These are phyloP conservation scores for Cymodocea nodosa DNA, from an alignment of 116 monocot species.

Conservation along the genomic window DNA sequence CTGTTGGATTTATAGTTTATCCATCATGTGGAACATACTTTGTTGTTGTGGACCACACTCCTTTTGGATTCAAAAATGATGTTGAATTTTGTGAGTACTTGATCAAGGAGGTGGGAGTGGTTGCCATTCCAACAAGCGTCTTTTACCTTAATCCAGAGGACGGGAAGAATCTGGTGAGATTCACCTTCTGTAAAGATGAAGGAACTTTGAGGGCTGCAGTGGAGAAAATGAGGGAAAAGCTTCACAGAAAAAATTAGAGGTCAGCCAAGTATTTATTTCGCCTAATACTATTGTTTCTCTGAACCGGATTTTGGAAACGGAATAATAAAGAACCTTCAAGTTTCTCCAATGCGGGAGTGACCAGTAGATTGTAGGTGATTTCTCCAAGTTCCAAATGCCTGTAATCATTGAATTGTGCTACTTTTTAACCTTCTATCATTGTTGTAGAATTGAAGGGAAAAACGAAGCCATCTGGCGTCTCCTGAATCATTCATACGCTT, in stretches of 20 bases:
- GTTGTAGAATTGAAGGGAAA: no score
- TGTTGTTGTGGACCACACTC: constrained; percentile 86
- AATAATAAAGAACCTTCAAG: no score
- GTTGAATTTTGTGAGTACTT: constrained; percentile 83
- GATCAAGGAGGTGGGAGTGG: constrained; percentile 86
- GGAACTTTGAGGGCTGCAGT: constrained; percentile 71
- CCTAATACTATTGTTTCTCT: no score
- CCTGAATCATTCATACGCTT: no score
- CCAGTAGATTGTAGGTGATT: no score
- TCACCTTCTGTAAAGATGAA: constrained; percentile 93
- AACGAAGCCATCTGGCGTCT: no score
- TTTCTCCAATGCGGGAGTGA: no score
- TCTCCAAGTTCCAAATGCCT: no score
- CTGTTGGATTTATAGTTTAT: constrained; percentile 69
- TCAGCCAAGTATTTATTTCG: not conserved
- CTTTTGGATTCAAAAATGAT: constrained; percentile 90
- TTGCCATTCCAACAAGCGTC: constrained; percentile 87
- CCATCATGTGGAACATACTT: constrained; percentile 93
- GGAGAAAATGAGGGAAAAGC: constrained; percentile 70
- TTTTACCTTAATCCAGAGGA: constrained; percentile 90
- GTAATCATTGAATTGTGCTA: no score
- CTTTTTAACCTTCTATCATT: no score
- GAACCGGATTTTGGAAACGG: no score
- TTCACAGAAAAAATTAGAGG: constrained; percentile 22
- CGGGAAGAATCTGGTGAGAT: constrained; percentile 90